phyloP scores from a whole-genome alignment of 352 stramenopile genomes.

The Pythium insidiosum region DNA sequence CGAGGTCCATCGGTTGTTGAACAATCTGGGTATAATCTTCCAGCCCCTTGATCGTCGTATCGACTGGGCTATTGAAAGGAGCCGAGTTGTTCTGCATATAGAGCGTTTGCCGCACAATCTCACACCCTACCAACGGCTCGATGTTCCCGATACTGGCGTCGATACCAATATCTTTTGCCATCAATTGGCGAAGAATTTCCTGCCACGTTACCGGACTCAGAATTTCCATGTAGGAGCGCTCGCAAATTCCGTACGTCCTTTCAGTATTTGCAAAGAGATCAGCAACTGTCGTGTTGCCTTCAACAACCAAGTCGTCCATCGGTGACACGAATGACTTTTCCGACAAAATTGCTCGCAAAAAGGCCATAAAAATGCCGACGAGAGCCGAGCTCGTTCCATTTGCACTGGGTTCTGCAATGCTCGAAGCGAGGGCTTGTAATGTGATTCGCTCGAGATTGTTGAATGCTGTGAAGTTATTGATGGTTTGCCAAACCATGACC shows the following conservation, averaged over 20 bases:
- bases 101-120: conserved; percentile 74
- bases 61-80: conserved; percentile 80
- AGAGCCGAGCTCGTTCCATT: conserved; percentile 43
- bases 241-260: conserved; percentile 67
- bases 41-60: conserved; percentile 65
- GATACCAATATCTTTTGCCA: conserved; percentile 73
- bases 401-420: too few species aligned
- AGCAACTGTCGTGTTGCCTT: conserved; percentile 75
- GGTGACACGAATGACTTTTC: conserved; percentile 76
- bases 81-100: conserved; percentile 76
- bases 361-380: conserved; percentile 63
- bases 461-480: conserved; percentile 43
- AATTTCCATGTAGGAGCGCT: conserved; percentile 58
- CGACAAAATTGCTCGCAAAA: conserved; percentile 57
- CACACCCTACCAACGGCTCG: conserved; percentile 66
- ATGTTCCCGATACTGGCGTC: conserved; percentile 65
- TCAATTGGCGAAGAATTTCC: conserved; percentile 74
- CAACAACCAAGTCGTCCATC: conserved; percentile 68
- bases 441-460: too few species aligned
- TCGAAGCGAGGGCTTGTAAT: conserved; percentile 21
- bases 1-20: conserved; percentile 88
- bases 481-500: conserved; percentile 74
- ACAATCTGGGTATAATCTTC: conserved; percentile 84
- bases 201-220: conserved; percentile 79
- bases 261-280: conserved; percentile 69